These are phyloP conservation scores for Nakazawaea wickerhamii DNA, from an alignment of 805 yeast species.

Conservation along the genomic window DNA sequence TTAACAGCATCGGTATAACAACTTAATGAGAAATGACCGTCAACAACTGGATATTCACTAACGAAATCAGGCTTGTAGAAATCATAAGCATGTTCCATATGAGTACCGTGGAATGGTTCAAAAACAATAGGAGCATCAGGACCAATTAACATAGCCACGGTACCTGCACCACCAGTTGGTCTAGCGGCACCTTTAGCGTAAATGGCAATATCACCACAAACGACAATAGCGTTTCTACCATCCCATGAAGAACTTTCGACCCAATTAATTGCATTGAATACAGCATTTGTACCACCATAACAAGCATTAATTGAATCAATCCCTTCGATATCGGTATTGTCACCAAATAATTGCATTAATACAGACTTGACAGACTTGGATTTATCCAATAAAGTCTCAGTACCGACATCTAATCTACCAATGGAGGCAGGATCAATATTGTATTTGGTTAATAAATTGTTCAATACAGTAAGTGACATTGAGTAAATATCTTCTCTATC, in stretches of 20 bases:
- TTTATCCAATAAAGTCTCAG: slow-evolving; percentile 94
- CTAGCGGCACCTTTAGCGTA: slow-evolving; percentile 97
- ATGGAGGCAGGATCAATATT: slow-evolving; percentile 72
- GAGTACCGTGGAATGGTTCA: slow-evolving; percentile 84
- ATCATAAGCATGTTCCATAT: slow-evolving; percentile 96
- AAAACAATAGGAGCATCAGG: slow-evolving; percentile 97
- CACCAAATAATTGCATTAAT: slow-evolving; percentile 87
- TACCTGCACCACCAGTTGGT: slow-evolving; percentile 99
- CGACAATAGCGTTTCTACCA: slow-evolving; percentile 96
- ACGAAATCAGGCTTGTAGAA: slow-evolving; percentile 97
- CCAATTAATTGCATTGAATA: slow-evolving; percentile 94
- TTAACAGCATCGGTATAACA: slow-evolving; percentile 95
- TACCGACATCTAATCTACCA: slow-evolving; percentile 97
- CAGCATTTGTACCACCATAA: slow-evolving; percentile 96
- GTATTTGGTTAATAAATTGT: slow-evolving; percentile 73
- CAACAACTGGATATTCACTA: slow-evolving; percentile 94
- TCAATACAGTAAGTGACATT: slow-evolving; percentile 81
- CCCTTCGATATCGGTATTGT: slow-evolving; percentile 90
- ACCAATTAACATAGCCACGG: slow-evolving; percentile 90
- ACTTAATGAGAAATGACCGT: slow-evolving; percentile 90
- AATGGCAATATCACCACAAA: slow-evolving; percentile 96
- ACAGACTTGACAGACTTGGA: slow-evolving; percentile 96
- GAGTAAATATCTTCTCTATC: slow-evolving; percentile 98
- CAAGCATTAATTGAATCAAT: slow-evolving; percentile 95
- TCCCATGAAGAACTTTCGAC: slow-evolving; percentile 95